Conservation (phyloP, 2,329 filamentous ascomycete genomes). For the Talaromyces amestolkiae region DNA sequence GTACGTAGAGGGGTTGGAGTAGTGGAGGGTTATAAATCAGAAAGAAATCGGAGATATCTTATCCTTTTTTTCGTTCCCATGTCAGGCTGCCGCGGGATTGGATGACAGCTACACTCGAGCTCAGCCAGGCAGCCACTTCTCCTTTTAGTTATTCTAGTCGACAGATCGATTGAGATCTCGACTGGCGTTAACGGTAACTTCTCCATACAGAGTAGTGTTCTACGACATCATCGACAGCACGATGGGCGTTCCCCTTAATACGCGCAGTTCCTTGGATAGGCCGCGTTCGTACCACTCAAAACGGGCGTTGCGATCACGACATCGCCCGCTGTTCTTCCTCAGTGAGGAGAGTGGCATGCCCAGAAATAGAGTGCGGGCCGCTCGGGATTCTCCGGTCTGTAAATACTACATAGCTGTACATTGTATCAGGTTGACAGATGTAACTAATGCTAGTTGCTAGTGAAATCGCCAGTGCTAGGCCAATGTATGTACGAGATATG, state of each 20-base stretch:
- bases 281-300: neutral
- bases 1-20: too few relatives aligned
- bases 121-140: conserved; percentile 3
- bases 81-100: conserved; percentile 7
- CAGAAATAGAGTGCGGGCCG: neutral
- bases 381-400: neutral
- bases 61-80: neutral
- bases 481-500: neutral
- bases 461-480: too few relatives aligned
- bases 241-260: neutral
- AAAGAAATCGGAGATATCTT: neutral
- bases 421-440: neutral
- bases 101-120: neutral
- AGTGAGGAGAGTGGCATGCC: neutral
- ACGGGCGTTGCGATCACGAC: conserved; percentile 11
- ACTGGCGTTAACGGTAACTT: neutral
- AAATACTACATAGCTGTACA: too few relatives aligned
- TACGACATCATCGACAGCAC: neutral
- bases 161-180: neutral
- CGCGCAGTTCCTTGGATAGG: neutral
- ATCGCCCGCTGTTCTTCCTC: conserved; percentile 1
- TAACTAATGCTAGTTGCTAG: too few relatives aligned
- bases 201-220: neutral
- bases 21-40: conserved; percentile 1
- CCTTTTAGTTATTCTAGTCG: neutral